A percentile compares a stretch with the other conserved stretches of the same genome.
Conservation (phyloP, 2,329 filamentous ascomycete genomes). For the Phaeosphaeriaceae sp. region DNA sequence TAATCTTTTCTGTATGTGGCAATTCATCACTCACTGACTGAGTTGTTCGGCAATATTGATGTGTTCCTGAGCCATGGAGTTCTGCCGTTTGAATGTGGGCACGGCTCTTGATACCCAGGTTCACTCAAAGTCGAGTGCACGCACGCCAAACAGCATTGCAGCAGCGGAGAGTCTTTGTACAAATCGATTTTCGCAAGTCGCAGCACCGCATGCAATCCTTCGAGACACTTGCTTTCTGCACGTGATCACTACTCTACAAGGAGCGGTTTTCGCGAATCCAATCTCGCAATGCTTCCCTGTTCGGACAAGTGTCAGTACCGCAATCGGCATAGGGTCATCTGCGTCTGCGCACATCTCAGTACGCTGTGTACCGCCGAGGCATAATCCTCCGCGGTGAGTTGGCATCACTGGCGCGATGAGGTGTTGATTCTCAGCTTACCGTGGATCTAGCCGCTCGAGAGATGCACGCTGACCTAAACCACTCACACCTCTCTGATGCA, state of each 20-base stretch:
- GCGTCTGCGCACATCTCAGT: constrained; percentile 5
- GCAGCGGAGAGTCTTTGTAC: background rate
- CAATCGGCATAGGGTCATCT: constrained; percentile 19
- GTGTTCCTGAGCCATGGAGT: background rate
- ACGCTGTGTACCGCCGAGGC: constrained; percentile 2
- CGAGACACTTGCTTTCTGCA: constrained; percentile 3
- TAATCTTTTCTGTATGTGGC: background rate
- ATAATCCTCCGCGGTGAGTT: background rate
- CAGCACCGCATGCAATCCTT: background rate
- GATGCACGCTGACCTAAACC: background rate
- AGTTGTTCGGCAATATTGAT: background rate
- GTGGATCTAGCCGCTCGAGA: background rate
- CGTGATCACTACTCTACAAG: constrained; percentile 20
- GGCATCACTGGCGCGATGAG: background rate
- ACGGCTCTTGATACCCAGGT: background rate
- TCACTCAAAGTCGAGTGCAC: background rate
- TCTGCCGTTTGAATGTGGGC: background rate
- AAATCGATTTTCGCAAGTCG: background rate
- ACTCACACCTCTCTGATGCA: background rate
- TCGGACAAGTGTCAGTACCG: constrained; percentile 10
- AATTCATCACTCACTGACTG: background rate
- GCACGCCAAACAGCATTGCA: too few relatives aligned
- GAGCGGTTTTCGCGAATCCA: constrained; percentile 15
- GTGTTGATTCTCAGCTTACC: background rate
- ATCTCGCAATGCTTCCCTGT: constrained; percentile 9